Percentiles rank a stretch among this genome's conserved stretches.
Evolutionary conservation across 225 moss, liverwort and hornwort species (phyloP).

Genomic region (Asterella californica): DNA sequence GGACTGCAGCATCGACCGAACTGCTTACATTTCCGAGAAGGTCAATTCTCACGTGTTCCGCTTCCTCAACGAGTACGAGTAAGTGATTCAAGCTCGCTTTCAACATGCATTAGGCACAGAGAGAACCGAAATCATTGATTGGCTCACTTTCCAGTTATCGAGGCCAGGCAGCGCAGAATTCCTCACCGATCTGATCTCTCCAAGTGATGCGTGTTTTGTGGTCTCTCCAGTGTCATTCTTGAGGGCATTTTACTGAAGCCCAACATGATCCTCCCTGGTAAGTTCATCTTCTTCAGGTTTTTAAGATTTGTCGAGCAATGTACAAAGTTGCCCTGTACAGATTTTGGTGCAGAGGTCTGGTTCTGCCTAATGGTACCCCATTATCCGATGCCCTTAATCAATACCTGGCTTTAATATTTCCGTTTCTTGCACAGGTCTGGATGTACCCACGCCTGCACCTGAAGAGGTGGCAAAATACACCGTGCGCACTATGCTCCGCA

Average conservation of each 20-base stretch:
- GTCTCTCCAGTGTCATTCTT: constrained; percentile 67
- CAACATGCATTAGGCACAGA: background rate
- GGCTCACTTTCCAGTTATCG: background rate
- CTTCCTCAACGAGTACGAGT: constrained; percentile 93
- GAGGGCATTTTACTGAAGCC: constrained; percentile 98
- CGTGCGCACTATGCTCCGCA: constrained; percentile 87
- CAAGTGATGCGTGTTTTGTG: background rate
- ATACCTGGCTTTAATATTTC: background rate
- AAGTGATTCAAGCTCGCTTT: constrained; percentile 4
- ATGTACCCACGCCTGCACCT: constrained; percentile 91
- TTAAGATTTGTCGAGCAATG: background rate
- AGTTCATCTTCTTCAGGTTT: background rate
- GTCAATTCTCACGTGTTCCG: constrained; percentile 99
- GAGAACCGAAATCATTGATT: background rate
- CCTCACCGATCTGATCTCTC: background rate
- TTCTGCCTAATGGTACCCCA: background rate
- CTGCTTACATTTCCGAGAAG: constrained; percentile 95
- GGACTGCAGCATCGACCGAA: constrained; percentile 80
- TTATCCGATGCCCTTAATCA: background rate
- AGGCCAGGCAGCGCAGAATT: background rate
- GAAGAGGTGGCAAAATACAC: constrained; percentile 97
- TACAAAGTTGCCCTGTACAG: background rate
- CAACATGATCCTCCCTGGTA: constrained; percentile 99
- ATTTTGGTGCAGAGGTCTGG: background rate
- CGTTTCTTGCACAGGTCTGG: constrained; percentile 55